Conservation (phyloP, 108 stramenopile genomes). For the Nitzschia palea region DNA sequence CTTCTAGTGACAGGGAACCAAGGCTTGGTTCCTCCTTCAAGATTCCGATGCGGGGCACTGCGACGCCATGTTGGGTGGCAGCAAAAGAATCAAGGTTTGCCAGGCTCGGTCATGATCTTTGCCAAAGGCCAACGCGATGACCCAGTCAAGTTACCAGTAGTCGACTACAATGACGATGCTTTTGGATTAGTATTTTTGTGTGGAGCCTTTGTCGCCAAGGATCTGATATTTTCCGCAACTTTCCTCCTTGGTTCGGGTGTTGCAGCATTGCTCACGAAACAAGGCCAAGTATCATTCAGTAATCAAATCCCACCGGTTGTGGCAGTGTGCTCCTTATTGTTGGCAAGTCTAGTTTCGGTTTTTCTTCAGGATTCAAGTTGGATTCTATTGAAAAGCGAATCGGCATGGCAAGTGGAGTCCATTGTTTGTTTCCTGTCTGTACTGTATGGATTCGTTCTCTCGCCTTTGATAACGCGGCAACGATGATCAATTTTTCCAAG, state of each 20-base stretch:
- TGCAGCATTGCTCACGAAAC: conserved; percentile 32
- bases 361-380: neutral
- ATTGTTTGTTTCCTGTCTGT: conserved; percentile 13
- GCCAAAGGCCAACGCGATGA: no score
- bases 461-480: no score
- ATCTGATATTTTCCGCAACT: conserved; percentile 39
- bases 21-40: no score
- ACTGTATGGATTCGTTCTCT: conserved; percentile 11
- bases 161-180: conserved; percentile 62
- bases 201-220: conserved; percentile 34
- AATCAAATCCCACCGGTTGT: conserved; percentile 22
- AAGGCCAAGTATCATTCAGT: conserved; percentile 6
- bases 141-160: no score
- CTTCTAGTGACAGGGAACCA: no score
- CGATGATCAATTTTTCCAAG: no score
- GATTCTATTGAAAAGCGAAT: neutral
- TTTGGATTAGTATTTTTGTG: conserved; percentile 56
- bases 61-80: no score
- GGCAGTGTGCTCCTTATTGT: conserved; percentile 10
- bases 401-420: neutral
- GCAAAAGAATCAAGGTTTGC: no score
- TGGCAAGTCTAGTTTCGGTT: conserved; percentile 2
- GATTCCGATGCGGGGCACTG: no score
- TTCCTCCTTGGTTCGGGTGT: conserved; percentile 44
- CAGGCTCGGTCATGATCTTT: no score